Base-by-base conservation (phyloP, 495 filamentous ascomycete species). In the Aspergillus ostianus region DNA sequence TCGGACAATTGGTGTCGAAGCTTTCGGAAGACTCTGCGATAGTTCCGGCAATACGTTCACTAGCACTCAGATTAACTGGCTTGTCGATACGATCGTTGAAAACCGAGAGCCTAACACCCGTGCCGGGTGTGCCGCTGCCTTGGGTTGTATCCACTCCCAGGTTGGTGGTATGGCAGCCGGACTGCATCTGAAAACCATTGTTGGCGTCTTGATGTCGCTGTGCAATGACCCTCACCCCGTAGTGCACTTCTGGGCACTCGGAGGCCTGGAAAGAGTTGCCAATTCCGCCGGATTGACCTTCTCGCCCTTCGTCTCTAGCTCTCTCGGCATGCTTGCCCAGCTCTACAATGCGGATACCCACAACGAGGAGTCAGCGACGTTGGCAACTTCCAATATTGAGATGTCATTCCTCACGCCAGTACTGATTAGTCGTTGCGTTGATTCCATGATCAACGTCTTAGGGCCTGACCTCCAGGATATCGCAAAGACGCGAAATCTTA, bases 161-260 rank as follows among this genome's bases (percentile, higher is more conserved):
- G 90, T 98, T 30, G 94, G 94, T 56, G 94, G 94, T 62, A 98
- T 99, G 93, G 95, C 95, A 57, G 94, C 94, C 53, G 92, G 92
- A n/a, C 89, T 92, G 65, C 94, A 99, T 70, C 77, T 99, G 15
- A 98, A 97, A 75, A 96, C 91, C 8, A 97, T 99, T 53, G 85
- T 96, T 41, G 90, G 92, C 18, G 92, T 99, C 36, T 73, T 99
- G 20, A 93, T 97, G 90, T 97, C 93, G 20, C 77, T 99, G 7
- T 91, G 92, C 72, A 95, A 90, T 64, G 94, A 99, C 67, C 90
- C 94, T n/a, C 93, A 97, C 62, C 93, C 94, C 0, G 89, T 88
- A 0, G 94, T 99, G 1, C 94, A 99, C 70, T 95, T 90, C 70
- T 98, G 92, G 90, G 92, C 94, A 17, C 79, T 99, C 36, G 92